phyloP scores from a whole-genome alignment of 108 stramenopile species.

The Cyclotella cryptica region DNA sequence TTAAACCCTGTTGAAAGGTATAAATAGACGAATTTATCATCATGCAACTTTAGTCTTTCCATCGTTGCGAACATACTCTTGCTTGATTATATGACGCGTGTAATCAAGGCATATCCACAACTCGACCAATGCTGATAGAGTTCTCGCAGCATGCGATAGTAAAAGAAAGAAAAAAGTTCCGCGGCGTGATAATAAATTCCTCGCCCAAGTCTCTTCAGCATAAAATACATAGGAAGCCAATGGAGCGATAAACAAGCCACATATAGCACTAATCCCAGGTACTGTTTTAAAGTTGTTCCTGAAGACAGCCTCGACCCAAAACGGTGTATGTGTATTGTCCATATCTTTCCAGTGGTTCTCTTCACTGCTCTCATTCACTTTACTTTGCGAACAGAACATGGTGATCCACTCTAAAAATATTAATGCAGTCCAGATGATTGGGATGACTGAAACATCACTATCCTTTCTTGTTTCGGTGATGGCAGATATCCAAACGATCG shows the following conservation, averaged over 20 bases:
- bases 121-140: slow-evolving; percentile 33
- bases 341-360: slow-evolving; percentile 44
- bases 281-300: slow-evolving; percentile 61
- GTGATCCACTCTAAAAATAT: slow-evolving; percentile 72
- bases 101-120: slow-evolving; percentile 48
- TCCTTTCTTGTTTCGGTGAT: slow-evolving; percentile 12
- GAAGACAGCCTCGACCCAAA: slow-evolving; percentile 58
- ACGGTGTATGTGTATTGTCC: slow-evolving; percentile 42
- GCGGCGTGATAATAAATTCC: slow-evolving; percentile 16
- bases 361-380: slow-evolving; percentile 4
- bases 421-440: slow-evolving; percentile 26
- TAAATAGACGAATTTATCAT: not conserved
- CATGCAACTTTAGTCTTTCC: not conserved
- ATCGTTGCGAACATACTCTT: not conserved
- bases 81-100: not conserved
- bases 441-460: slow-evolving; percentile 8
- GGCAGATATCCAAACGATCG: slow-evolving; percentile 61
- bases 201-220: slow-evolving; percentile 43
- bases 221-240: slow-evolving; percentile 37
- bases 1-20: not conserved
- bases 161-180: slow-evolving; percentile 17
- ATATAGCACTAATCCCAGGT: slow-evolving; percentile 57
- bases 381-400: slow-evolving; percentile 61
- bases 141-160: slow-evolving; percentile 37
- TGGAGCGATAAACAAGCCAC: slow-evolving; percentile 55